Percentiles rank a stretch among this genome's conserved stretches.
Evolutionary conservation across 1,284 basidiomycete genomes (phyloP).

Genomic region (Trametes versicolor): DNA sequence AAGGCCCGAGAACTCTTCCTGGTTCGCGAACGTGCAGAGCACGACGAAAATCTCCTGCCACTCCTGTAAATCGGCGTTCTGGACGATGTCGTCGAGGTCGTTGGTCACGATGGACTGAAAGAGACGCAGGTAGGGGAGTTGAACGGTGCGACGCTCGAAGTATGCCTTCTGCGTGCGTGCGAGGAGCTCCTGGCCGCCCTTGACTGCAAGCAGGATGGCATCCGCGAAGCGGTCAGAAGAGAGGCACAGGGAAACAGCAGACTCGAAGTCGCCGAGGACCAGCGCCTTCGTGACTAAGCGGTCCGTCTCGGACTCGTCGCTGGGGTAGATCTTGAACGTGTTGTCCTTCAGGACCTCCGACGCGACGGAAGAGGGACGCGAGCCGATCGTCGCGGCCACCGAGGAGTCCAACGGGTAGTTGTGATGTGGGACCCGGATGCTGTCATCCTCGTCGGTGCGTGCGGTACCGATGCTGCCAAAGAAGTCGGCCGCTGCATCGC

Average conservation of each 20-base stretch:
- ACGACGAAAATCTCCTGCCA: slow-evolving; percentile 99
- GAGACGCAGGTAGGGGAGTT: slow-evolving; percentile 90
- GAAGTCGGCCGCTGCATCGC: slow-evolving; percentile 83
- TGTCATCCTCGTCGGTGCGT: slow-evolving; percentile 64
- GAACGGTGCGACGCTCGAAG: slow-evolving; percentile 84
- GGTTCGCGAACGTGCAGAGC: slow-evolving; percentile 91
- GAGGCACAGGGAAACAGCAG: slow-evolving; percentile 92
- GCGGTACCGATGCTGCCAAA: slow-evolving; percentile 83
- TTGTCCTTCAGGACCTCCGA: slow-evolving; percentile 80
- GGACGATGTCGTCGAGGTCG: slow-evolving; percentile 92
- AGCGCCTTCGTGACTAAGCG: slow-evolving; percentile 92
- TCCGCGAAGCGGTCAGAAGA: slow-evolving; percentile 93
- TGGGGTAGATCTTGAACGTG: slow-evolving; percentile 93
- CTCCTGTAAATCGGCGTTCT: slow-evolving; percentile 94
- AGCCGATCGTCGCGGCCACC: slow-evolving; percentile 91
- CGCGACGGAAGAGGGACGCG: slow-evolving; percentile 84
- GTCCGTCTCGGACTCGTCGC: slow-evolving; percentile 90
- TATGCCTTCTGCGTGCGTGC: slow-evolving; percentile 93
- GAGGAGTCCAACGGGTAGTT: slow-evolving; percentile 86
- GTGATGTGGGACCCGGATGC: slow-evolving; percentile 79
- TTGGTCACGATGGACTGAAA: slow-evolving; percentile 96
- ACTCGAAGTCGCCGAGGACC: slow-evolving; percentile 94
- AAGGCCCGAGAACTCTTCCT: slow-evolving; percentile 87
- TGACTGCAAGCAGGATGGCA: slow-evolving; percentile 92
- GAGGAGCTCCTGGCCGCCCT: slow-evolving; percentile 91